Conservation (phyloP, 2,329 filamentous ascomycete species). For the Amesomyces nigricolor region DNA sequence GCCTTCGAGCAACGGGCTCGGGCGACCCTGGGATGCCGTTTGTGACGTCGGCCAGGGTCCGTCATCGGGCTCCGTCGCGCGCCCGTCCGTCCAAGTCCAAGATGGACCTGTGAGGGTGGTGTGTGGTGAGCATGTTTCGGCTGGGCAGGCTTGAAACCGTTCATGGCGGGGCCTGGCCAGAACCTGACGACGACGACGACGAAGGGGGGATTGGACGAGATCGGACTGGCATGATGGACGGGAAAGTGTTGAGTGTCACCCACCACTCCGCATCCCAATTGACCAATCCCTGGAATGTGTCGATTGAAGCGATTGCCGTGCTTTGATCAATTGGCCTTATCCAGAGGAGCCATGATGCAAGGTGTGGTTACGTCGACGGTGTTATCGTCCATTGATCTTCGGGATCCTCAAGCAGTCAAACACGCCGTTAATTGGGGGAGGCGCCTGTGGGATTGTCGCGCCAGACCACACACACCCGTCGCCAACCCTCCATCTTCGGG, state of each 20-base stretch:
- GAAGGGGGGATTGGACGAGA: neutral
- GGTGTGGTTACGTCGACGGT: conserved; percentile 1
- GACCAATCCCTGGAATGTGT: conserved; percentile 5
- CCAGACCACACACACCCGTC: conserved; percentile 10
- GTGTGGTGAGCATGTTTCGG: conserved; percentile 17
- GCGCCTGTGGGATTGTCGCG: conserved; percentile 6
- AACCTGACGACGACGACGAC: neutral
- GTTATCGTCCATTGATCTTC: conserved; percentile 10
- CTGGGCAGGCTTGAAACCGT: conserved; percentile 17
- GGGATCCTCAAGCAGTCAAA: conserved; percentile 12
- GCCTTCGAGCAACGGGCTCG: neutral
- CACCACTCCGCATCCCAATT: conserved; percentile 8
- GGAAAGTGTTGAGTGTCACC: conserved; percentile 13
- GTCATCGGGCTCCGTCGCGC: neutral
- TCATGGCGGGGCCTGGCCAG: conserved; percentile 9
- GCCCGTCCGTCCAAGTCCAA: neutral
- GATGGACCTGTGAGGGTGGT: conserved; percentile 8
- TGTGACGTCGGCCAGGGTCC: conserved; percentile 4
- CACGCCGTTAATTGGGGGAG: conserved; percentile 5
- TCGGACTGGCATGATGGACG: neutral
- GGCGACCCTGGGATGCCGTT: conserved; percentile 10
- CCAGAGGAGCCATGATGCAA: conserved; percentile 14
- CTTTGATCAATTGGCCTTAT: conserved; percentile 18
- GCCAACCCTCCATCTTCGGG: conserved; percentile 7
- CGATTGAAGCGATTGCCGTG: conserved; percentile 19